phyloP scores from a whole-genome alignment of 2,329 filamentous ascomycete species.

The Aspergillus japonicus region DNA sequence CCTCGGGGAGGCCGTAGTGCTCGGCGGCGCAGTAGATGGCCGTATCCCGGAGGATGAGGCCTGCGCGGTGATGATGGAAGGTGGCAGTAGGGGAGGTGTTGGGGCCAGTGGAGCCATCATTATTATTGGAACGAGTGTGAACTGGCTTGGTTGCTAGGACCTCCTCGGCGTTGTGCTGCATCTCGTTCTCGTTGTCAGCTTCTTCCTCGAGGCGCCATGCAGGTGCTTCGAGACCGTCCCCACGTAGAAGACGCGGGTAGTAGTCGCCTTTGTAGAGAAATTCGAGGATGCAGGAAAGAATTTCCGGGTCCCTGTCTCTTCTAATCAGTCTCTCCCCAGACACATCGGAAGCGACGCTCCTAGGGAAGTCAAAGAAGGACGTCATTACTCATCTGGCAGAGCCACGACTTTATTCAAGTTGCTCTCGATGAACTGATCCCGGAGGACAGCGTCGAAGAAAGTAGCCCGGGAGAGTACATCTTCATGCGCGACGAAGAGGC shows the following conservation, averaged over 20 bases:
- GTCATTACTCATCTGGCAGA: conserved; percentile 62
- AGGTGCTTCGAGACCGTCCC: neutral
- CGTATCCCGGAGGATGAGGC: conserved; percentile 83
- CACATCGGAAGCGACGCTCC: neutral
- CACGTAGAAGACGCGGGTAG: conserved; percentile 68
- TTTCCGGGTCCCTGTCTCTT: conserved; percentile 73
- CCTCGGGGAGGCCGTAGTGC: conserved; percentile 81
- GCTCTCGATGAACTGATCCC: conserved; percentile 69
- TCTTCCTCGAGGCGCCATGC: neutral
- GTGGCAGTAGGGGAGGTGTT: conserved; percentile 72
- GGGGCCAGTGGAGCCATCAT: conserved; percentile 57
- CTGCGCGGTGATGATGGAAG: conserved; percentile 70
- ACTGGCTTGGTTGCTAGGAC: conserved; percentile 63
- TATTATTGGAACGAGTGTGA: conserved; percentile 82
- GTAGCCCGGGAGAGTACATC: conserved; percentile 83
- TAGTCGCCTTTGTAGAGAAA: conserved; percentile 98
- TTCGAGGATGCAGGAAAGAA: conserved; percentile 91
- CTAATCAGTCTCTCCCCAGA: neutral
- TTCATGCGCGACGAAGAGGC: conserved; percentile 93
- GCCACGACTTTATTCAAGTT: conserved; percentile 73
- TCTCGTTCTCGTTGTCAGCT: neutral
- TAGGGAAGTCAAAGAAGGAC: neutral
- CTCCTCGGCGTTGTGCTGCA: conserved; percentile 66
- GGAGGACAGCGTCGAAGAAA: conserved; percentile 73
- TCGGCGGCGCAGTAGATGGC: conserved; percentile 92